Base-by-base conservation (phyloP, 495 filamentous ascomycete genomes). In the Penicillium pancosmium region DNA sequence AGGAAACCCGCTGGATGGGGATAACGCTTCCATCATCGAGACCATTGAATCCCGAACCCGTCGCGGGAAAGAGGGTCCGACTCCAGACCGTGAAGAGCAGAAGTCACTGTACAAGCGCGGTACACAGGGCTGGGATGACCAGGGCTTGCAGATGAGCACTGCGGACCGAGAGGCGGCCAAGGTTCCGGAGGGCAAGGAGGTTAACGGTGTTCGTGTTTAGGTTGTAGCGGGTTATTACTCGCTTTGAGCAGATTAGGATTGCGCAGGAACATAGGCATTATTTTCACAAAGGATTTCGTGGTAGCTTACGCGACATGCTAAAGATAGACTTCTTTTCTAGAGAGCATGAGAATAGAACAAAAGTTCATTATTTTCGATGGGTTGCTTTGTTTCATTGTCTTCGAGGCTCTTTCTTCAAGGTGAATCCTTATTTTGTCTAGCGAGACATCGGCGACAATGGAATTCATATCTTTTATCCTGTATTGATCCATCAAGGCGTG, bases 11-110 rank as follows among this genome's bases (percentile, higher is more conserved):
- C 69, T 79, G 23, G 78, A 81, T 40, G 74, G 78, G 49, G 83
- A 87, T 52, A 82, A 84, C 51, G 82, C 86, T 15, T 83, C 84
- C 7, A 70, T 88, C 33, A 63, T 89, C 10, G 86, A 88, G 73
- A 86, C 82, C 31, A 58, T 76, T 57, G 85, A 89, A 68, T 88
- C 85, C 10, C 75, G 78, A 46, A 66, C 73, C 52, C 86, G 86
- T 53, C 83, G 88, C 64, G 76, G 80, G 12, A 79, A 81, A 67
- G 50, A 52, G 19, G 72, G 73, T 2, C 68, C 68, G 2, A 72
- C 66, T 48, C 64, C 67, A 9, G 65, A 65, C 21, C 78, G 77
- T 2, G 69, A 76, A 49, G 56, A 72, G 55, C 76, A 81, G 62
- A 72, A 67, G 62, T 56, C 44, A 4, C 56, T 77, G 13, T 81